Evolutionary conservation across 192 early-diverging fungal species (phyloP).

Genomic region (Spinellus fusiger): DNA sequence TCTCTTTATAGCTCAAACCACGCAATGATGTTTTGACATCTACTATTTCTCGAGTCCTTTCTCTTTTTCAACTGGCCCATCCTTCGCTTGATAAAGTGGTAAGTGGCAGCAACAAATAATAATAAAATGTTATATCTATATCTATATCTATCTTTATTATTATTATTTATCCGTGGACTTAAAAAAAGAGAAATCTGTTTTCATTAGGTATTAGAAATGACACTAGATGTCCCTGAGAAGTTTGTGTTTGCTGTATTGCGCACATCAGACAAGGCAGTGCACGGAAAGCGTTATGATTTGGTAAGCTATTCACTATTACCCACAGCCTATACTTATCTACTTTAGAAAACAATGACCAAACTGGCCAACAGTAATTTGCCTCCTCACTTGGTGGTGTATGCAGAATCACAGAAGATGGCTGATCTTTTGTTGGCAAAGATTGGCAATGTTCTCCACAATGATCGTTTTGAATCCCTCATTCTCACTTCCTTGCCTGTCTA

Average conservation of each 20-base stretch:
- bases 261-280: conserved; percentile 44
- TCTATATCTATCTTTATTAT: background rate
- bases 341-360: conserved; percentile 36
- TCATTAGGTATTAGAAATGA: conserved; percentile 27
- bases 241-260: conserved; percentile 71
- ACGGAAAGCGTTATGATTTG: conserved; percentile 52
- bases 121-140: conserved; percentile 27
- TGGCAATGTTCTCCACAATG: conserved; percentile 12
- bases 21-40: conserved; percentile 45
- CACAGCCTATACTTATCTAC: background rate
- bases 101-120: conserved; percentile 32
- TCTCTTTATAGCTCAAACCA: conserved; percentile 37
- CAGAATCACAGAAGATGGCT: conserved; percentile 26
- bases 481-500: conserved; percentile 21
- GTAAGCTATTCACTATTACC: conserved; percentile 27
- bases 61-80: conserved; percentile 20
- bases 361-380: conserved; percentile 46
- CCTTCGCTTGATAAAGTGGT: conserved; percentile 34
- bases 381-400: conserved; percentile 12
- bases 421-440: conserved; percentile 21
- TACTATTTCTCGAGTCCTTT: conserved; percentile 15
- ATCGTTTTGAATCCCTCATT: conserved; percentile 19
- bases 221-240: conserved; percentile 34
- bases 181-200: background rate
- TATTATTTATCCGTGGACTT: background rate